Evolutionary conservation across 768 basidiomycete species (phyloP).

Genomic region (Leccinellum rugosiceps): DNA sequence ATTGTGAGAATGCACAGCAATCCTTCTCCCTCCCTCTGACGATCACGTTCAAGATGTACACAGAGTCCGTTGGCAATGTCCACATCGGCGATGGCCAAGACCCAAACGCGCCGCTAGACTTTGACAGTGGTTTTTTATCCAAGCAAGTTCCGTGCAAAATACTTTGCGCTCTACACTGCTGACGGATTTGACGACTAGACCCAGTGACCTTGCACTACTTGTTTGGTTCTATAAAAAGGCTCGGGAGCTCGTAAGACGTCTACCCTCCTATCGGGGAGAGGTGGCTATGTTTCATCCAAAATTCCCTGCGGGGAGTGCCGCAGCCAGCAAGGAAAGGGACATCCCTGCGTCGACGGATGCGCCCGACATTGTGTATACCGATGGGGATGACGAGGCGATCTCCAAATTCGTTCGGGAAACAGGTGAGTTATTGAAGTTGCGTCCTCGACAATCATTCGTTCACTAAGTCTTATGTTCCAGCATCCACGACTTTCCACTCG

Average conservation of each 20-base stretch:
- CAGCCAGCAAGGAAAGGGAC: conserved; percentile 12
- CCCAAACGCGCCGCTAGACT: conserved; percentile 39
- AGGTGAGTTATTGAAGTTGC: conserved; percentile 5
- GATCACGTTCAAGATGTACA: conserved; percentile 32
- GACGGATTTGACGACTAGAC: neutral
- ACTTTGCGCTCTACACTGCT: neutral
- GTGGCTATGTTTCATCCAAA: conserved; percentile 11
- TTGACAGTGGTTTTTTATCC: conserved; percentile 44
- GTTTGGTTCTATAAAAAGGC: conserved; percentile 51
- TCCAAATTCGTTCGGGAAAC: conserved; percentile 22
- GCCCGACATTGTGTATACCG: conserved; percentile 33
- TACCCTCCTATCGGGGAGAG: conserved; percentile 30
- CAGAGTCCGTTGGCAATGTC: conserved; percentile 41
- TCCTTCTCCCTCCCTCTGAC: conserved; percentile 16
- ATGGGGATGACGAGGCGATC: conserved; percentile 34
- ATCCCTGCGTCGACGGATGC: conserved; percentile 14
- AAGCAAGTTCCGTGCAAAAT: conserved; percentile 29
- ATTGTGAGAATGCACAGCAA: neutral
- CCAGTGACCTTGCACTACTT: conserved; percentile 40
- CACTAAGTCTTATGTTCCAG: neutral
- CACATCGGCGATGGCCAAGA: conserved; percentile 44
- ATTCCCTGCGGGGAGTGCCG: conserved; percentile 26
- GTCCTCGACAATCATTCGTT: neutral
- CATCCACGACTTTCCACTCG: neutral
- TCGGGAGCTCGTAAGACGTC: conserved; percentile 54